phyloP scores from a whole-genome alignment of 108 stramenopile genomes.

The Nannochloropsis oceanica region DNA sequence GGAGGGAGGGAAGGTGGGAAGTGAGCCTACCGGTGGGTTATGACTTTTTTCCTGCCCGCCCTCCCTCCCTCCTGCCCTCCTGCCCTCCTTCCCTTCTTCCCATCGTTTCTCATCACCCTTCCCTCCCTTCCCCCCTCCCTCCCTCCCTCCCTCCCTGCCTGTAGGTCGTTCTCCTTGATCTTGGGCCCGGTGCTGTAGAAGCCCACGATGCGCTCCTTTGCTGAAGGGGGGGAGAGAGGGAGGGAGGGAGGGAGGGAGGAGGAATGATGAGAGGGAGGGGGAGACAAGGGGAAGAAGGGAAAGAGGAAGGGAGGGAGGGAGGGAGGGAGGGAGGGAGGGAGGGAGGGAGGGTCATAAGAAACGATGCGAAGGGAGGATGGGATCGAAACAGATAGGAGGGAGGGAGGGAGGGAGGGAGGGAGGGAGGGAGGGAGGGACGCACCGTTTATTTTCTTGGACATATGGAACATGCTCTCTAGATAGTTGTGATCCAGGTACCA shows the following conservation, averaged over 20 bases:
- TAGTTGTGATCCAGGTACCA: conserved; percentile 97
- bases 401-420: not conserved
- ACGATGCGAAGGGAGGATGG: not conserved
- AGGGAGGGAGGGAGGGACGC: not conserved
- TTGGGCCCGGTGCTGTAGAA: conserved; percentile 30
- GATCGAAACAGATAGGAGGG: not conserved
- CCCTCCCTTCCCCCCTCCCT: not conserved
- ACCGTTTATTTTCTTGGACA: conserved; percentile 14
- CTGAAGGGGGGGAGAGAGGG: not conserved
- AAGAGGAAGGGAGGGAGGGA: not conserved
- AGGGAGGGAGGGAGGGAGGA: not conserved
- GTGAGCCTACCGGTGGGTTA: not conserved
- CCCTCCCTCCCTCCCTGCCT: not conserved
- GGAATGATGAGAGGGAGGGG: not conserved
- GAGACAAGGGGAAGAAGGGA: not conserved
- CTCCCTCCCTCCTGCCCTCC: not conserved
- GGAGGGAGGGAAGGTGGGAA: not conserved
- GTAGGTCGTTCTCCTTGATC: conserved; percentile 19
- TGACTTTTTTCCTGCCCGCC: not conserved
- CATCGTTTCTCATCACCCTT: not conserved
- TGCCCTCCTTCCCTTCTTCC: not conserved
- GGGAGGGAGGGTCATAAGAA: not conserved
- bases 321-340: not conserved
- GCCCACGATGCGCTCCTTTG: conserved; percentile 18
- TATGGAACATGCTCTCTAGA: conserved; percentile 53